Evolutionary conservation across 2,329 filamentous ascomycete genomes (phyloP).

Genomic region (Sporothrix humicola): DNA sequence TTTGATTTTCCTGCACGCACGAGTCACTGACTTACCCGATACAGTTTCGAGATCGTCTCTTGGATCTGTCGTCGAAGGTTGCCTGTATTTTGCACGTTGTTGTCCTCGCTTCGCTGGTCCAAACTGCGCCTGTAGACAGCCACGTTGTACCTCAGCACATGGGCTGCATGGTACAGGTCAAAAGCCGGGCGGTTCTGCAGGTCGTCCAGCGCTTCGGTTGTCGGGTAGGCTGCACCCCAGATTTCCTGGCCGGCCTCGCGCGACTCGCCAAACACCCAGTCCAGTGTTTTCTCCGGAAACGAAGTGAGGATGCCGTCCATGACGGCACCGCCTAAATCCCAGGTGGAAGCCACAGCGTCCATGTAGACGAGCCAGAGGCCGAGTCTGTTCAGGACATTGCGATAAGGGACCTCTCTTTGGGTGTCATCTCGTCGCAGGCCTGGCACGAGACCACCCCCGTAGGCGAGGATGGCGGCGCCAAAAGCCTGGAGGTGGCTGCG

Average conservation of each 20-base stretch:
- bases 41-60: neutral
- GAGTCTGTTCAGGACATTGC: neutral
- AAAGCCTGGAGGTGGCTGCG: neutral
- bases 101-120: neutral
- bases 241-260: neutral
- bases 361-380: neutral
- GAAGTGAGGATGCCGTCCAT: neutral
- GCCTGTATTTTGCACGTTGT: no score
- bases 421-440: neutral
- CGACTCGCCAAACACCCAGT: neutral
- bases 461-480: neutral
- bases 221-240: neutral
- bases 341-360: neutral
- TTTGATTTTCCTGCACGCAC: conserved; percentile 14
- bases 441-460: neutral
- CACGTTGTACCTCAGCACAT: neutral
- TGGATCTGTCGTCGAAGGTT: neutral
- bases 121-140: neutral
- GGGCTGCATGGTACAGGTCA: neutral
- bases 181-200: neutral
- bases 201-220: neutral
- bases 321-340: neutral
- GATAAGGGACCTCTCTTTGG: neutral
- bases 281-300: neutral
- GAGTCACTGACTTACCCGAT: neutral